Evolutionary conservation across 768 basidiomycete species (phyloP).

Genomic region (Heimioporus sp.): DNA sequence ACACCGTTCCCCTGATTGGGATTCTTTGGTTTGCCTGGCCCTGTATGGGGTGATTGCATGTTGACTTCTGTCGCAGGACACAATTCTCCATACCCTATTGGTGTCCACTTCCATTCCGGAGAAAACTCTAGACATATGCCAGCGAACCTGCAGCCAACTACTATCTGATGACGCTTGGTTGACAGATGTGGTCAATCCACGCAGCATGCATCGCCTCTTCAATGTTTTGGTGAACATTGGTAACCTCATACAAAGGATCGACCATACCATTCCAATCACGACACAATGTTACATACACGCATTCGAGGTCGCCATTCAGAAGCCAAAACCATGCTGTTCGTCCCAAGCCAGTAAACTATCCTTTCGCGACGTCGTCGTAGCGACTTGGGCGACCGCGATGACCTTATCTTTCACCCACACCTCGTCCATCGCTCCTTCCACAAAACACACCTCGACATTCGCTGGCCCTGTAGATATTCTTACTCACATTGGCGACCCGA

Average conservation of each 20-base stretch:
- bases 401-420: constrained; percentile 26
- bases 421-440: constrained; percentile 17
- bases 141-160: constrained; percentile 32
- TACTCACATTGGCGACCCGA: constrained; percentile 29
- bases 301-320: constrained; percentile 41
- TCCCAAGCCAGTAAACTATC: constrained; percentile 21
- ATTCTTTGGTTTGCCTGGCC: constrained; percentile 26
- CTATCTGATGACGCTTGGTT: constrained; percentile 25
- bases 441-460: constrained; percentile 19
- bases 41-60: background rate
- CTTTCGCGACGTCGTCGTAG: constrained; percentile 39
- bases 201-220: constrained; percentile 42
- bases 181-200: constrained; percentile 21
- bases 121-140: constrained; percentile 30
- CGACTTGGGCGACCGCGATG: constrained; percentile 37
- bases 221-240: constrained; percentile 43
- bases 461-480: constrained; percentile 22
- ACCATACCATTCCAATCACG: constrained; percentile 27
- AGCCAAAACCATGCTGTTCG: constrained; percentile 21
- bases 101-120: constrained; percentile 30
- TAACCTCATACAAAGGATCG: constrained; percentile 32
- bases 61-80: constrained; percentile 23
- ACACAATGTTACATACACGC: constrained; percentile 40
- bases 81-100: constrained; percentile 21
- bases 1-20: constrained; percentile 30